Base-by-base conservation (phyloP, 2,329 filamentous ascomycete species). In the Claviceps lovelessii region DNA sequence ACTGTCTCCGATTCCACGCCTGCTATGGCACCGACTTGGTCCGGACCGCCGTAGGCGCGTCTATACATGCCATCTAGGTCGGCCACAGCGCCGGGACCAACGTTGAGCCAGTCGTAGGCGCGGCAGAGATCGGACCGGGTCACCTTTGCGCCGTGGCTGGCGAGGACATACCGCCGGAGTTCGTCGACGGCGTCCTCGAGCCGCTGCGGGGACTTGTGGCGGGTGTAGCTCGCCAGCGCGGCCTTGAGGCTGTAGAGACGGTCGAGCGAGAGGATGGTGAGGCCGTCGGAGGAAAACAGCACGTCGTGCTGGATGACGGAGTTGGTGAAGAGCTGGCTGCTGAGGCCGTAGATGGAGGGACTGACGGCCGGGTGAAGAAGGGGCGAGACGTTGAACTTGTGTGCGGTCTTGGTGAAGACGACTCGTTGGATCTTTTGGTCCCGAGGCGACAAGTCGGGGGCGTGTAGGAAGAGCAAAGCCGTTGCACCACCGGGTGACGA, bases 181-280 rank as follows among this genome's bases (percentile, higher is more conserved):
- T 83, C 80, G 63, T 84, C 80, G 50, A 85, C 78, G 33, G 81
- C 79, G 50, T 81, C 75, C 59, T 83, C 79, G 9, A 84, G 72
- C 11, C 75, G 72, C 37, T 70, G 63, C 11, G 67, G 68, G 41
- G 69, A 70, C 19, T 64, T 66, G 1, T 72, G 74, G 55, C 71
- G 72, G 5, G 77, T 73, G 64, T 84, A 84, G 58, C 74, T 74
- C 19, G 77, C 73, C 11, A 85, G 72, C 1, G 80, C 78, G 49
- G 73, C 72, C 64, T 84, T 84, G 69, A 86, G 80, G 46, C 78
- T 81, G 68, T 84, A 86, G 49, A 84, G 66, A 51, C 79, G 74
- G 65, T 85, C 82, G 11, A 84, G 72, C 0, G 79, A 74, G 15
- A 84, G 64, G 8, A 86, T 68, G 0, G 76, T 81, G 11, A 86